Evolutionary conservation across 2,329 filamentous ascomycete genomes (phyloP).

Genomic region (Orbilia ellipsospora): DNA sequence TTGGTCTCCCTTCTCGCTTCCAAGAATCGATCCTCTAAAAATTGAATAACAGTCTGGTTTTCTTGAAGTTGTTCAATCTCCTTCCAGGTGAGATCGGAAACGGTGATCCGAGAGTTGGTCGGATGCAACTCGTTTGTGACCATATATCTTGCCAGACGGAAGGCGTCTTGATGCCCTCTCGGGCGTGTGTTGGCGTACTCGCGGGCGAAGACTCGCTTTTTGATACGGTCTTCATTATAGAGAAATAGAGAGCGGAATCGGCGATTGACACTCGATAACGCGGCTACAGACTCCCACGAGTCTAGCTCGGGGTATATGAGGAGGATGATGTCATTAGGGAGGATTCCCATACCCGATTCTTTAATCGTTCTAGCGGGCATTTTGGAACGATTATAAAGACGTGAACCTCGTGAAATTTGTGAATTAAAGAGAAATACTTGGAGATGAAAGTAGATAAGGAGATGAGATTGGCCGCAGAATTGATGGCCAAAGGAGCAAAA

Average conservation of each 20-base stretch:
- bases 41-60: constrained; percentile 45
- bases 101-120: constrained; percentile 19
- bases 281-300: constrained; percentile 47
- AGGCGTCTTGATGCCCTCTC: constrained; percentile 43
- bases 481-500: background rate
- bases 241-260: constrained; percentile 46
- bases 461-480: background rate
- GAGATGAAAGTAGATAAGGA: background rate
- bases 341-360: constrained; percentile 29
- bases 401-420: constrained; percentile 15
- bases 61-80: constrained; percentile 49
- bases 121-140: constrained; percentile 46
- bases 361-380: constrained; percentile 38
- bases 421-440: background rate
- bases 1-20: constrained; percentile 41
- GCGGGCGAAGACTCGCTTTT: constrained; percentile 50
- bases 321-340: constrained; percentile 49
- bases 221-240: constrained; percentile 43
- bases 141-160: constrained; percentile 51
- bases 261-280: constrained; percentile 53
- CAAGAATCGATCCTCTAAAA: constrained; percentile 47
- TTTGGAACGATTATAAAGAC: background rate
- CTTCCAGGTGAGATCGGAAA: constrained; percentile 38
- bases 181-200: constrained; percentile 38
- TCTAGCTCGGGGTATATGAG: constrained; percentile 51